phyloP scores from a whole-genome alignment of 768 basidiomycete genomes.

The Basidioascus undulatus region DNA sequence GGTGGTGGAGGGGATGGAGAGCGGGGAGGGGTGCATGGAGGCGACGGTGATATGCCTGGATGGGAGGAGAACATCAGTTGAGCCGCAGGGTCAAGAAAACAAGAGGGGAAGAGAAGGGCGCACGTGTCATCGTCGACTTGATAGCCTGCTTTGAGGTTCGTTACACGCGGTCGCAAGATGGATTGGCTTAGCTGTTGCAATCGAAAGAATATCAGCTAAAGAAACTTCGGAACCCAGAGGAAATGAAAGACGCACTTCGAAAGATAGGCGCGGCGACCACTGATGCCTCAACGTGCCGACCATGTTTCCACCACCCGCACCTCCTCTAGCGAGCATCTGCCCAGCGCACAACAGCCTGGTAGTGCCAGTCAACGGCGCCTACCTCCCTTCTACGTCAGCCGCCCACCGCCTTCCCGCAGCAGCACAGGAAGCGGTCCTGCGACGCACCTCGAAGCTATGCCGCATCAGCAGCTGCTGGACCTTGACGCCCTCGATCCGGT shows the following conservation, averaged over 20 bases:
- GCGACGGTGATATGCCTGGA: too few species aligned
- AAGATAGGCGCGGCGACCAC: conserved; percentile 35
- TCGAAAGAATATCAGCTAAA: too few species aligned
- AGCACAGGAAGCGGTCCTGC: background rate
- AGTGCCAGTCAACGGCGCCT: background rate
- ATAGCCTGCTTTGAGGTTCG: conserved; percentile 27
- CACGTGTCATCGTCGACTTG: conserved; percentile 27
- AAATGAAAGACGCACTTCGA: conserved; percentile 21
- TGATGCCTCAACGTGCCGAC: conserved; percentile 52
- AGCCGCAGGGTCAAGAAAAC: conserved; percentile 25
- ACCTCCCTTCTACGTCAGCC: too few species aligned
- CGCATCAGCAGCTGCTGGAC: conserved; percentile 17
- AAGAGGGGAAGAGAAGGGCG: conserved; percentile 20
- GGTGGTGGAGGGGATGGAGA: conserved; percentile 16
- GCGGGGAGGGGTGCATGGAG: conserved; percentile 13
- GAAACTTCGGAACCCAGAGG: conserved; percentile 8
- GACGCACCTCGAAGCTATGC: conserved; percentile 17
- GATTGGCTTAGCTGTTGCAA: conserved; percentile 20
- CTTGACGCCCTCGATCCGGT: conserved; percentile 9
- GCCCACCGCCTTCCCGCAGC: too few species aligned
- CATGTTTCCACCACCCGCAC: conserved; percentile 25
- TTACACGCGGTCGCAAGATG: conserved; percentile 23
- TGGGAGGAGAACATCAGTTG: too few species aligned
- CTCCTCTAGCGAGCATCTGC: conserved; percentile 17
- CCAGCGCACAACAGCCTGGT: conserved; percentile 5